Evolutionary conservation across 352 stramenopile species (phyloP).

Genomic region (Peronospora destructor): DNA sequence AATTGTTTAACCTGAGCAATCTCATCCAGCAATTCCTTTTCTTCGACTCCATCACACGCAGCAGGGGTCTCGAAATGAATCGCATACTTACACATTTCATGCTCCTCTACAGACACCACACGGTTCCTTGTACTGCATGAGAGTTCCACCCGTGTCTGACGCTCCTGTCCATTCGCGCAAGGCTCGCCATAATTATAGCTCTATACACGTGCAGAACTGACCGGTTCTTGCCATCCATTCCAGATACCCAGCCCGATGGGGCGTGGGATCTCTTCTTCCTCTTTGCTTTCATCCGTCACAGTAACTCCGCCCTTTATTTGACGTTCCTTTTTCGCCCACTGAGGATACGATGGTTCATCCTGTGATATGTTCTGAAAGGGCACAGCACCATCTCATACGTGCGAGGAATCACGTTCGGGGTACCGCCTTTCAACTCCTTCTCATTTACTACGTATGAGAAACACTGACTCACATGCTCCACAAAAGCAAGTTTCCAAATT

Average conservation of each 20-base stretch:
- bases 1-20: slow-evolving; percentile 15
- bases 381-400: slow-evolving; percentile 60
- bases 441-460: slow-evolving; percentile 60
- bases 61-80: slow-evolving; percentile 72
- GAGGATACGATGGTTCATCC: slow-evolving; percentile 49
- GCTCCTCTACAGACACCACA: slow-evolving; percentile 84
- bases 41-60: slow-evolving; percentile 33
- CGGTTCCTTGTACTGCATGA: slow-evolving; percentile 70
- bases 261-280: slow-evolving; percentile 24
- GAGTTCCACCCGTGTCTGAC: slow-evolving; percentile 63
- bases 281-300: slow-evolving; percentile 8
- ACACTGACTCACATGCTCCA: slow-evolving; percentile 50
- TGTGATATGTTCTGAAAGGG: slow-evolving; percentile 82
- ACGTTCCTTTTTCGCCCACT: slow-evolving; percentile 48
- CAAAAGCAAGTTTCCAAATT: slow-evolving; percentile 43
- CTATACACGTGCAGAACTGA: slow-evolving; percentile 30
- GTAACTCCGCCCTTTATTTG: slow-evolving; percentile 28
- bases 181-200: slow-evolving; percentile 74
- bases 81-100: slow-evolving; percentile 87
- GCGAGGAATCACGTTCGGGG: slow-evolving; percentile 64
- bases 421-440: slow-evolving; percentile 70
- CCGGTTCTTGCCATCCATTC: slow-evolving; percentile 50
- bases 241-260: slow-evolving; percentile 51
- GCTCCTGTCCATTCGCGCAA: slow-evolving; percentile 80
- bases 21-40: slow-evolving; percentile 16